These are phyloP conservation scores for Diaporthe sp. DNA, from an alignment of 2,329 filamentous ascomycete genomes.

Conservation along the genomic window DNA sequence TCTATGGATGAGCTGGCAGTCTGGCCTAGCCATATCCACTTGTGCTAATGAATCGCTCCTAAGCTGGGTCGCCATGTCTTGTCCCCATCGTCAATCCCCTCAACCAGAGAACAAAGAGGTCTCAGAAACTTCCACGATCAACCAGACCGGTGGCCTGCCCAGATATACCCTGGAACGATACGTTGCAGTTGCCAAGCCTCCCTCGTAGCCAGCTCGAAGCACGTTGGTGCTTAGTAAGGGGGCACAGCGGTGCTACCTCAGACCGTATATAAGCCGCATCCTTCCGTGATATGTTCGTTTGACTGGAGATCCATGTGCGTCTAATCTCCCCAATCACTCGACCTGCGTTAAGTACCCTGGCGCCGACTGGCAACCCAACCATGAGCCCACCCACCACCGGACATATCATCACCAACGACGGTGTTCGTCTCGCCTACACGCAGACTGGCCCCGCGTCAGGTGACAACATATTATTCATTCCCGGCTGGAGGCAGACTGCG, in stretches of 20 bases:
- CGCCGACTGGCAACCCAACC: neutral
- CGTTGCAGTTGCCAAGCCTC: neutral
- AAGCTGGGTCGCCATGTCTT: neutral
- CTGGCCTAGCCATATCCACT: neutral
- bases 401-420: slow-evolving; percentile 44
- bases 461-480: slow-evolving; percentile 50
- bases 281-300: neutral
- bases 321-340: neutral
- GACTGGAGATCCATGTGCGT: no score
- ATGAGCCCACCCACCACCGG: slow-evolving; percentile 9
- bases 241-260: slow-evolving; percentile 15
- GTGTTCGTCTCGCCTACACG: slow-evolving; percentile 48
- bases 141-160: neutral
- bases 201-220: neutral
- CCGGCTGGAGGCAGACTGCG: slow-evolving; percentile 52
- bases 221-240: slow-evolving; percentile 11
- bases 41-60: neutral
- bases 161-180: neutral
- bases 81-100: neutral
- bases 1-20: slow-evolving; percentile 7
- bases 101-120: neutral
- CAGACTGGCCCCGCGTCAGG: slow-evolving; percentile 46
- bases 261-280: slow-evolving; percentile 8
- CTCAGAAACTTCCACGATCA: neutral
- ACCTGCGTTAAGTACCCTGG: neutral